A percentile compares a stretch with the other conserved stretches of the same genome.
Evolutionary conservation across 345 rosid genomes (phyloP).

Genomic region (Salix udensis): DNA sequence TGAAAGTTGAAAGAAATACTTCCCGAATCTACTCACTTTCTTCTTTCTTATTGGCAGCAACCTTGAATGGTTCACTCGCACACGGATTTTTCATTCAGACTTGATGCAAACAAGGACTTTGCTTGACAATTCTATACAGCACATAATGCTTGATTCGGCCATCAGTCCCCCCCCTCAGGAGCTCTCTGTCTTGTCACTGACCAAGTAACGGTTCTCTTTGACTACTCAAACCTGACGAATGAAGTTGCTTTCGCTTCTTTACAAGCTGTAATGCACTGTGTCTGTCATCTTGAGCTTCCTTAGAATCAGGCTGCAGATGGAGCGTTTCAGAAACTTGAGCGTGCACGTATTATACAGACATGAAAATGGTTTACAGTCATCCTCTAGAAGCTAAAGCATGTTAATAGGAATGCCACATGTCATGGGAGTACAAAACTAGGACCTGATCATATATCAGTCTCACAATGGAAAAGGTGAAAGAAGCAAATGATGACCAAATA

Average conservation of each 20-base stretch:
- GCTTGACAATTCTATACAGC: no score
- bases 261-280: constrained; percentile 53
- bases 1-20: no score
- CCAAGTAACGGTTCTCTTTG: constrained; percentile 44
- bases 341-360: not conserved
- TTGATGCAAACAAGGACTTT: no score
- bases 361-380: not conserved
- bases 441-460: not conserved
- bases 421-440: not conserved
- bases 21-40: no score
- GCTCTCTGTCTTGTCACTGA: constrained; percentile 41
- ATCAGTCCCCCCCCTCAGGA: constrained; percentile 15
- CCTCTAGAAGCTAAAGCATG: not conserved
- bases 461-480: not conserved
- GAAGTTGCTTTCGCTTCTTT: constrained; percentile 71
- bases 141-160: not conserved
- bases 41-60: no score
- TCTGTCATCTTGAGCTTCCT: constrained; percentile 59
- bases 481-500: not conserved
- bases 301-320: constrained; percentile 56
- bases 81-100: no score
- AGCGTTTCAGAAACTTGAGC: no score
- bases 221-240: constrained; percentile 46
- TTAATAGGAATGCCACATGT: not conserved
- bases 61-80: no score